phyloP scores from a whole-genome alignment of 2,329 filamentous ascomycete genomes.

The Apiospora pterosperma region DNA sequence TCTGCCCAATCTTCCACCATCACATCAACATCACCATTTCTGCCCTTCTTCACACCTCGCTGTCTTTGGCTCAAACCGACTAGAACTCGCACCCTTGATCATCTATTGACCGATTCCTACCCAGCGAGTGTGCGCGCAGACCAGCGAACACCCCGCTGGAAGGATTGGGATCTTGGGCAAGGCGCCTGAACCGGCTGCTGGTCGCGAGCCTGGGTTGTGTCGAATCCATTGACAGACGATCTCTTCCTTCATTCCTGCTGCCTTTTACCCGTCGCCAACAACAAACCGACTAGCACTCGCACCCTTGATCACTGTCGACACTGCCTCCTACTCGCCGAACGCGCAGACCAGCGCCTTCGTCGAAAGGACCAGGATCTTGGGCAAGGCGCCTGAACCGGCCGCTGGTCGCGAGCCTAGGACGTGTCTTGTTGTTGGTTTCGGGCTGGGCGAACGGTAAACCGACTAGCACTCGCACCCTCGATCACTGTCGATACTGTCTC shows the following conservation, averaged over 20 bases:
- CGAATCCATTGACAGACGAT: not conserved
- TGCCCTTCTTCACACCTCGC: too few relatives aligned
- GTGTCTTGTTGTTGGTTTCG: constrained; percentile 5
- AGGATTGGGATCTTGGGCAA: constrained; percentile 11
- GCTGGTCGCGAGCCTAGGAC: constrained; percentile 8
- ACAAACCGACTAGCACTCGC: constrained; percentile 9
- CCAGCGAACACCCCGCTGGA: constrained; percentile 7
- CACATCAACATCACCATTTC: too few relatives aligned
- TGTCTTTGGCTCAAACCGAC: too few relatives aligned
- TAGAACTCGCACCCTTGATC: constrained; percentile 12
- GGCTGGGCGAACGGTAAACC: not conserved
- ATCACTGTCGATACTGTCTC: constrained; percentile 7
- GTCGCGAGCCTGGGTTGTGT: constrained; percentile 9
- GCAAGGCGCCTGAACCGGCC: constrained; percentile 8
- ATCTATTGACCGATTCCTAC: constrained; percentile 8
- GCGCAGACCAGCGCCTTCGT: constrained; percentile 7
- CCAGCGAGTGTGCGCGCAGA: not conserved
- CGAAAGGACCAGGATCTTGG: constrained; percentile 11
- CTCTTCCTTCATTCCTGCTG: not conserved
- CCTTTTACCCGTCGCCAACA: not conserved
- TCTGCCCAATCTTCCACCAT: too few relatives aligned
- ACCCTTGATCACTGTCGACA: constrained; percentile 9
- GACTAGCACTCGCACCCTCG: constrained; percentile 12
- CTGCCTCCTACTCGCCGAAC: constrained; percentile 7
- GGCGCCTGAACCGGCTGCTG: constrained; percentile 6